Evolutionary conservation across 163 green algal genomes (phyloP).

Genomic region (Scenedesmus sp.): DNA sequence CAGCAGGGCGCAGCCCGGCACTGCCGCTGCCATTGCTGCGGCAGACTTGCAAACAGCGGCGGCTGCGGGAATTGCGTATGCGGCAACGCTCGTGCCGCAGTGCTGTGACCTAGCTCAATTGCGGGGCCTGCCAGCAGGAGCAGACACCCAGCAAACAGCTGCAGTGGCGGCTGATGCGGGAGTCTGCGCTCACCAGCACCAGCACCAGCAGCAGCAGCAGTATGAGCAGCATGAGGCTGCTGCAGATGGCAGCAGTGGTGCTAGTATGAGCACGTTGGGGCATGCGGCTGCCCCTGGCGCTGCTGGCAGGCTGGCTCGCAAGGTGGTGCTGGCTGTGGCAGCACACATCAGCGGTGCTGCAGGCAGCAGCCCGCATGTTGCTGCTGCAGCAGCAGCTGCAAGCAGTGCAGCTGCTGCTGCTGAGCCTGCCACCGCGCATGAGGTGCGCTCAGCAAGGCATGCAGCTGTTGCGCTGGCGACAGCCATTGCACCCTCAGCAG

Average conservation of each 20-base stretch:
- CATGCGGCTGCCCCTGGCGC: neutral
- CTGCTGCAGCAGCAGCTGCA: neutral
- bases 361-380: neutral
- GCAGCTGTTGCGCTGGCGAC: neutral
- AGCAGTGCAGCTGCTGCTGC: neutral
- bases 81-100: neutral
- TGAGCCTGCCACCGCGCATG: neutral
- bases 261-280: neutral
- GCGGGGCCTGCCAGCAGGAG: neutral
- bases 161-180: neutral
- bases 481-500: slow-evolving; percentile 11
- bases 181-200: neutral
- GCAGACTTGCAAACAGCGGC: neutral
- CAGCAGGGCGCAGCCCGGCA: neutral
- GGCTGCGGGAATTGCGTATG: neutral
- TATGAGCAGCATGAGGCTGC: neutral
- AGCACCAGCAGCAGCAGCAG: neutral
- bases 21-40: neutral
- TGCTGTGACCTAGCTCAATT: neutral
- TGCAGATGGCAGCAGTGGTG: neutral
- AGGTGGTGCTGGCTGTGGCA: slow-evolving; percentile 3
- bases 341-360: neutral
- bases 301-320: neutral
- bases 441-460: neutral
- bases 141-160: neutral